Conservation (phyloP, 495 filamentous ascomycete species). For the Penicillium verhagenii region DNA sequence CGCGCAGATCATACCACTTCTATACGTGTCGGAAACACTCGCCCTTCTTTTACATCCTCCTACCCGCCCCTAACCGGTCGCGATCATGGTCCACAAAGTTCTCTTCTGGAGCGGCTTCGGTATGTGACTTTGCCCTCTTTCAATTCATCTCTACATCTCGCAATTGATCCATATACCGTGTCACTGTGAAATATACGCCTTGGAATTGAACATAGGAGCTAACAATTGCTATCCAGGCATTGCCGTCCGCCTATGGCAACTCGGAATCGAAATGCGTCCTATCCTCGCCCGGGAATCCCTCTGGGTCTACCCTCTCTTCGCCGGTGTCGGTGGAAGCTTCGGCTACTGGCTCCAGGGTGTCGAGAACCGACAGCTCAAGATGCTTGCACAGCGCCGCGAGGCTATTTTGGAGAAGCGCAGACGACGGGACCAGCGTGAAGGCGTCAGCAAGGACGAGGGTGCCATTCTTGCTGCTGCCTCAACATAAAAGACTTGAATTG, state of each 20-base stretch:
- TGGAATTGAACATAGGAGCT: background rate
- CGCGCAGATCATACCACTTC: constrained; percentile 6
- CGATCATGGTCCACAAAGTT: constrained; percentile 69
- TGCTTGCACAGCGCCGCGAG: constrained; percentile 73
- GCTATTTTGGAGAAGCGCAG: constrained; percentile 84
- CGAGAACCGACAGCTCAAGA: constrained; percentile 69
- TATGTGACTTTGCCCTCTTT: constrained; percentile 46
- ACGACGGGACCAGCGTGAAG: constrained; percentile 65
- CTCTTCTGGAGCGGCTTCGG: constrained; percentile 98
- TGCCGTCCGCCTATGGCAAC: constrained; percentile 88
- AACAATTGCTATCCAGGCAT: constrained; percentile 56
- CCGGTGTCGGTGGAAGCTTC: constrained; percentile 78
- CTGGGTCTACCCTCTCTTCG: constrained; percentile 92
- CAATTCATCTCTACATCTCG: background rate
- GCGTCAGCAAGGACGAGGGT: constrained; percentile 32
- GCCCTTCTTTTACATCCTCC: constrained; percentile 5
- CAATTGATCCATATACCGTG: background rate
- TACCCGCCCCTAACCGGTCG: constrained; percentile 19
- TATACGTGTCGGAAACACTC: constrained; percentile 9
- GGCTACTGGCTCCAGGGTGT: constrained; percentile 95
- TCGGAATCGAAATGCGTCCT: constrained; percentile 97
- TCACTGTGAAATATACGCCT: too few species aligned
- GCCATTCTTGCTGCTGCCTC: constrained; percentile 42
- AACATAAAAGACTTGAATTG: constrained; percentile 22
- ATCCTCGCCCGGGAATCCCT: constrained; percentile 74